phyloP scores from a whole-genome alignment of 345 rosid genomes.

The Acer saccharum region DNA sequence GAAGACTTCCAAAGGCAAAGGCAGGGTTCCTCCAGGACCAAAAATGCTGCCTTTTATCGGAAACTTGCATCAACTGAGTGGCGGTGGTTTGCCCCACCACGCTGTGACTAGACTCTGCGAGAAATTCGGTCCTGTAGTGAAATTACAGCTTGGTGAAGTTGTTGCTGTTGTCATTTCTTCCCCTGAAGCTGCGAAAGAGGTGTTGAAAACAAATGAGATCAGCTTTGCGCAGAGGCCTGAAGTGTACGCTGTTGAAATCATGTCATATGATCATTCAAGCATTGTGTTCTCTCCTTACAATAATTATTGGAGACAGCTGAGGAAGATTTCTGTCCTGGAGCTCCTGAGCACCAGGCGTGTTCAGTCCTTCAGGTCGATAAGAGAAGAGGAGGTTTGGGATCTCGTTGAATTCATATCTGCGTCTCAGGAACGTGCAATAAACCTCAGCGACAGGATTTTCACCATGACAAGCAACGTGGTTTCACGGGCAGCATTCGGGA shows the following conservation, averaged over 20 bases:
- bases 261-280: constrained; percentile 6
- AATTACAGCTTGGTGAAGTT: constrained; percentile 22
- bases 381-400: constrained; percentile 19
- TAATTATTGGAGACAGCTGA: constrained; percentile 9
- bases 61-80: constrained; percentile 23
- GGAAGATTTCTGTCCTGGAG: neutral
- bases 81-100: constrained; percentile 20
- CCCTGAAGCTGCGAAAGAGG: constrained; percentile 13
- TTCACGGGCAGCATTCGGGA: constrained; percentile 5
- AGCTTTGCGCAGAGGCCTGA: constrained; percentile 14
- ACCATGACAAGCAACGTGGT: neutral
- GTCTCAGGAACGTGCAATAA: neutral
- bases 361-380: constrained; percentile 2
- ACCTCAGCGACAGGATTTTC: constrained; percentile 21
- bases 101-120: constrained; percentile 2
- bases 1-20: constrained; percentile 11
- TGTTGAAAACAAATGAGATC: constrained; percentile 2
- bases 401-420: constrained; percentile 18
- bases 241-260: neutral
- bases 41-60: constrained; percentile 26
- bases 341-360: constrained; percentile 1
- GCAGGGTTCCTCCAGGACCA: constrained; percentile 22
- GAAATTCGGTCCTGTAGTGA: constrained; percentile 15
- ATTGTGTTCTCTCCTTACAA: constrained; percentile 18
- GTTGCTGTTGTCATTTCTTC: constrained; percentile 12